Evolutionary conservation across 2,329 filamentous ascomycete species (phyloP), one percentile per base, ranked within the genome.

Genomic region (Xylaria arbuscula): DNA sequence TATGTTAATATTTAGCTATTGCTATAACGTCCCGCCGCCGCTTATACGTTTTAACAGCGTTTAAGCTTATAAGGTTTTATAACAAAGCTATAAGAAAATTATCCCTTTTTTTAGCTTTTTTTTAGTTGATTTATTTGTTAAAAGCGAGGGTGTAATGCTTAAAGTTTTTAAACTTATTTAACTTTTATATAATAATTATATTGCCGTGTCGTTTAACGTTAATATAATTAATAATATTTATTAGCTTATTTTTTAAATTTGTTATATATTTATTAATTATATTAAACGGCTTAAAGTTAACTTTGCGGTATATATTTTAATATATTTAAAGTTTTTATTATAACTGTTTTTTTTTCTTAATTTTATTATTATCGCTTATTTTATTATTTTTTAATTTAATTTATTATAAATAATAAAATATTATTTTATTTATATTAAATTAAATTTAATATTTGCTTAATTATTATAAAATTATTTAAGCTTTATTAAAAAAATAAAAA

Each of bases 171-270:
- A 50, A 50, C 47, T 24, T 50, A 8, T 50, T 24, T 22, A 22
- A 10, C n/a, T 22, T 3, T 28, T 28, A 53, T 28, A 53, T 28
- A 2, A 53, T 13, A 32, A 32, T 19, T 13, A 17, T 11, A 11
- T 11, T 53, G 15, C 10, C 15, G 15, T 28, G 15, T 53, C 15
- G 24, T 11, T 53, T 53, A 32, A 24, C 24, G 17, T 53, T 28
- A 28, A 53, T 53, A 53, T 53, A 53, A 11, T 53, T 28, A 28
- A 53, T 28, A 32, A 53, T 53, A 53, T 53, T 53, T 28, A 53
- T 15, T 28, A 53, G 50, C 24, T 53, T 53, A 11, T 11, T 53
- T 53, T 53, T 53, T 28, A 53, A 19, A 53, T 53, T 53, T 13
- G 13, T 13, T 32, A 53, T 28, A 32, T 28, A 53, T 34, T 28